Conservation (phyloP, 768 basidiomycete species). For the Trametes cingulata region DNA sequence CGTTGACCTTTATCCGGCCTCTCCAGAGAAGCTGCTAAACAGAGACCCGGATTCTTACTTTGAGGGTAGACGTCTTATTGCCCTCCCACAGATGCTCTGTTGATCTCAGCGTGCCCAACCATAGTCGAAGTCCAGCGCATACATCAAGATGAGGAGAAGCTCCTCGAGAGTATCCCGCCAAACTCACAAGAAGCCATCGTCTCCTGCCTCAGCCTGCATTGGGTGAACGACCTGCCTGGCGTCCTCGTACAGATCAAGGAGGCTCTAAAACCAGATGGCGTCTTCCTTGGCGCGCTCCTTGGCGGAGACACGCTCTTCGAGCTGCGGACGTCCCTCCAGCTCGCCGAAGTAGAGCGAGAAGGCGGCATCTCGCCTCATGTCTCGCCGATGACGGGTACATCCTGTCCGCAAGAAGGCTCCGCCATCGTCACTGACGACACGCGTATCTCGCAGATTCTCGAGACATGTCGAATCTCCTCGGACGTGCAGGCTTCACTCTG, state of each 20-base stretch:
- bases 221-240: conserved; percentile 97
- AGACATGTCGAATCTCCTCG: conserved; percentile 90
- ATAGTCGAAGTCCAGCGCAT: conserved; percentile 78
- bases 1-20: not conserved
- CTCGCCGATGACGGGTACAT: conserved; percentile 94
- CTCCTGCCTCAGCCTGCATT: conserved; percentile 90
- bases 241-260: conserved; percentile 84
- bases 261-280: conserved; percentile 84
- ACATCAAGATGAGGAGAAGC: conserved; percentile 80
- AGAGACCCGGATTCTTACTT: conserved; percentile 81
- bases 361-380: conserved; percentile 96
- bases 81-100: too few relatives aligned
- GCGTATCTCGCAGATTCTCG: conserved; percentile 64
- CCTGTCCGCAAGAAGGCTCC: not conserved
- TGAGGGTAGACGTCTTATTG: conserved; percentile 66
- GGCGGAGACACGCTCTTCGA: conserved; percentile 98
- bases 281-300: conserved; percentile 92
- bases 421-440: not conserved
- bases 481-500: conserved; percentile 89
- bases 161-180: conserved; percentile 62
- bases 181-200: conserved; percentile 90
- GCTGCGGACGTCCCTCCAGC: conserved; percentile 88
- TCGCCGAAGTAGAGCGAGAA: conserved; percentile 91
- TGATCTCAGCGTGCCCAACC: too few relatives aligned
- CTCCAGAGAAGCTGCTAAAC: conserved; percentile 65